Conservation (phyloP, 2,329 filamentous ascomycete species). For the Zymoseptoria brevis region DNA sequence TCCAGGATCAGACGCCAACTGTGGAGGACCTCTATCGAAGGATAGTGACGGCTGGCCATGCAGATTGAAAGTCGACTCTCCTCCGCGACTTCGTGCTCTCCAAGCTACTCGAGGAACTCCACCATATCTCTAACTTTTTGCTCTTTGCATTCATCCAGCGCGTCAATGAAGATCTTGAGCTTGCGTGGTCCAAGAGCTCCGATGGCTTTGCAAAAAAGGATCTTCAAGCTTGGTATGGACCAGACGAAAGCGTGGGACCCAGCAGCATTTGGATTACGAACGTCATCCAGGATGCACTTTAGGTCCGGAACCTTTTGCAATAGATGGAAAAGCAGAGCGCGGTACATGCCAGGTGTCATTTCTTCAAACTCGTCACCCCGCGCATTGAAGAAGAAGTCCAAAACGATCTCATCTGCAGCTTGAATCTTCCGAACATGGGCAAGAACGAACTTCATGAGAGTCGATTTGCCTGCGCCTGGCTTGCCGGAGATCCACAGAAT, state of each 20-base stretch:
- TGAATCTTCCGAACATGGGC: too few relatives aligned
- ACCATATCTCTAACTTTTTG: slow-evolving; percentile 33
- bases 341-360: slow-evolving; percentile 43
- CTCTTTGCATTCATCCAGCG: slow-evolving; percentile 28
- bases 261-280: not conserved
- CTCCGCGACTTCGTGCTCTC: slow-evolving; percentile 2
- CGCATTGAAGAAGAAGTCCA: slow-evolving; percentile 47
- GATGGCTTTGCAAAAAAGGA: slow-evolving; percentile 23
- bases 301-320: slow-evolving; percentile 32
- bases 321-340: slow-evolving; percentile 43
- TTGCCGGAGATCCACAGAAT: slow-evolving; percentile 37
- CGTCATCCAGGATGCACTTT: slow-evolving; percentile 27
- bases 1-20: slow-evolving; percentile 30
- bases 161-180: too few relatives aligned
- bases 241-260: not conserved
- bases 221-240: slow-evolving; percentile 17
- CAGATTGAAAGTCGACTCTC: slow-evolving; percentile 25
- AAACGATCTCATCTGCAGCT: slow-evolving; percentile 11
- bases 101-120: slow-evolving; percentile 30
- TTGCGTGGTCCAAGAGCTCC: not conserved
- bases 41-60: slow-evolving; percentile 41
- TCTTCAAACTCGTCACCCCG: slow-evolving; percentile 39
- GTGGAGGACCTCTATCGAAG: slow-evolving; percentile 30
- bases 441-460: slow-evolving; percentile 27
- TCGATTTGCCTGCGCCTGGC: slow-evolving; percentile 34